A percentile compares a stretch with the other conserved stretches of the same genome.
phyloP scores from a whole-genome alignment of 352 stramenopile species.

The Phytopythium delawarense region DNA sequence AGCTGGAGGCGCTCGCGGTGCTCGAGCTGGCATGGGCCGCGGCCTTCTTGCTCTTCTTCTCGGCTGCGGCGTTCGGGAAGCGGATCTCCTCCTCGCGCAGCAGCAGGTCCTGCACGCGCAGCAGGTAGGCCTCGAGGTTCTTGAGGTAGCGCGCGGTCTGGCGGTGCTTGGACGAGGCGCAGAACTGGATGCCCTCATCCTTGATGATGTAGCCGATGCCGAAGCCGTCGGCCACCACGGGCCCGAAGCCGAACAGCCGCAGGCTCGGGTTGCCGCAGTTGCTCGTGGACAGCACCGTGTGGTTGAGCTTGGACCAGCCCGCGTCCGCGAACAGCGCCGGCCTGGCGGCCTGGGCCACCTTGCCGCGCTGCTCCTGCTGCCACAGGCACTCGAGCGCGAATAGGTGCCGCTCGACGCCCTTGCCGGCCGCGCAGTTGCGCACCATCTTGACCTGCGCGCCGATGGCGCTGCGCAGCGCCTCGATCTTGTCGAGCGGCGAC shows the following conservation, averaged over 20 bases:
- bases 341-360: slow-evolving; percentile 22
- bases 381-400: slow-evolving; percentile 93
- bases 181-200: slow-evolving; percentile 90
- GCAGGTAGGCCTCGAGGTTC: slow-evolving; percentile 76
- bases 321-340: slow-evolving; percentile 86
- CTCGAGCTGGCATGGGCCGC: slow-evolving; percentile 6
- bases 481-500: slow-evolving; percentile 86
- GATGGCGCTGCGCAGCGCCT: slow-evolving; percentile 83
- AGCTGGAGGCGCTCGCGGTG: slow-evolving; percentile 6
- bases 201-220: slow-evolving; percentile 98
- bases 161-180: slow-evolving; percentile 74
- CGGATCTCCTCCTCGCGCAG: slow-evolving; percentile 73
- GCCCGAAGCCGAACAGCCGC: slow-evolving; percentile 92
- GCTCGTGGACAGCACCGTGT: slow-evolving; percentile 94
- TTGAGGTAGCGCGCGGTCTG: slow-evolving; percentile 83
- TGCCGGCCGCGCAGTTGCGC: slow-evolving; percentile 84
- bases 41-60: slow-evolving; percentile 46
- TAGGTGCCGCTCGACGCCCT: slow-evolving; percentile 93
- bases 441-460: slow-evolving; percentile 87
- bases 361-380: slow-evolving; percentile 44
- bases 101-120: slow-evolving; percentile 74
- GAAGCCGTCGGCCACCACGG: slow-evolving; percentile 92
- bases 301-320: slow-evolving; percentile 90
- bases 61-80: slow-evolving; percentile 57
- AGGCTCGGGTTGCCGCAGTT: slow-evolving; percentile 97